These are phyloP conservation scores for Ilex paraguariensis DNA, from an alignment of 305 asterid species.

Conservation along the genomic window DNA sequence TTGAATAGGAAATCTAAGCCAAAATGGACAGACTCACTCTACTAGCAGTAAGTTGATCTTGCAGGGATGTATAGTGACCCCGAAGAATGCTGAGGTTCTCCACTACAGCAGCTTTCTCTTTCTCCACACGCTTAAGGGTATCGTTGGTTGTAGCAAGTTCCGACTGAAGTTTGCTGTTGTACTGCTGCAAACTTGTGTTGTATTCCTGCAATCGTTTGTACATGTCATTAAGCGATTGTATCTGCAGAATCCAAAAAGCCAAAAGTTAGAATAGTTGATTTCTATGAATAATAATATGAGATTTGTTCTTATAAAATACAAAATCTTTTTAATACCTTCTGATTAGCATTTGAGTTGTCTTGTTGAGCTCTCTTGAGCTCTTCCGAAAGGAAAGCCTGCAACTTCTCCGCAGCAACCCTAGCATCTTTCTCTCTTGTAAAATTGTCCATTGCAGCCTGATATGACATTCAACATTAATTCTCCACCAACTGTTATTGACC, in stretches of 20 bases:
- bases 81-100: constrained; percentile 82
- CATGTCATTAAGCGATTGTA: constrained; percentile 59
- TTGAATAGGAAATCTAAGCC: too few species aligned
- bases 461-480: constrained; percentile 10
- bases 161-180: constrained; percentile 78
- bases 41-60: constrained; percentile 76
- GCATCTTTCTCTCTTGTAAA: constrained; percentile 66
- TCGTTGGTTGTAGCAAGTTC: constrained; percentile 63
- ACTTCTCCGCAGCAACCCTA: constrained; percentile 57
- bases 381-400: constrained; percentile 61
- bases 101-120: constrained; percentile 77
- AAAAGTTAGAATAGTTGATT: neutral
- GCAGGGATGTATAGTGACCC: constrained; percentile 78
- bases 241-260: constrained; percentile 29
- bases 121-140: constrained; percentile 71
- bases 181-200: constrained; percentile 80
- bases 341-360: constrained; percentile 53
- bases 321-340: constrained; percentile 43
- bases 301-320: neutral
- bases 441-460: constrained; percentile 73
- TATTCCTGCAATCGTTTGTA: constrained; percentile 68
- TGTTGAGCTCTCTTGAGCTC: constrained; percentile 69
- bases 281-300: too few species aligned
- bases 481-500: constrained; percentile 9
- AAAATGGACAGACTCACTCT: constrained; percentile 38